These are phyloP conservation scores for Metschnikowia amazonensis DNA, from an alignment of 805 yeast species.

Conservation along the genomic window DNA sequence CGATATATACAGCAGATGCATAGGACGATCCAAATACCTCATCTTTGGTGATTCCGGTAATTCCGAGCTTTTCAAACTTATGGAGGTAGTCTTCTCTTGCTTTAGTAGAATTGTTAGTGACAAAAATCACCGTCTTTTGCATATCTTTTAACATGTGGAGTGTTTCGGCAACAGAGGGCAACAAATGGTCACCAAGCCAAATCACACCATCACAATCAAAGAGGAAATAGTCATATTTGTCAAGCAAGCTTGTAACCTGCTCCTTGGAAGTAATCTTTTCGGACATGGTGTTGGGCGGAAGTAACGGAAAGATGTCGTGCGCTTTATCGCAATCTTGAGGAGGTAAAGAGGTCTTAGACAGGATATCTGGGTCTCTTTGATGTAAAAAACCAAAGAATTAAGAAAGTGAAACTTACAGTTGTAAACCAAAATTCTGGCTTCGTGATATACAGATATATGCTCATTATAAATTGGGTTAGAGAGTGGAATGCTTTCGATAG, in stretches of 20 bases:
- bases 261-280: conserved; percentile 45
- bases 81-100: conserved; percentile 71
- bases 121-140: conserved; percentile 76
- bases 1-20: conserved; percentile 84
- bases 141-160: conserved; percentile 50
- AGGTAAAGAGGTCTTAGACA: conserved; percentile 1
- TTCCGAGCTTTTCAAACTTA: conserved; percentile 63
- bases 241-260: conserved; percentile 53
- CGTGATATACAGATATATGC: neutral
- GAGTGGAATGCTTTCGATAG: neutral
- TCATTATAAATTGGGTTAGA: neutral
- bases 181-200: conserved; percentile 82
- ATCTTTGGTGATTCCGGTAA: conserved; percentile 46
- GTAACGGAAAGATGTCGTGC: neutral
- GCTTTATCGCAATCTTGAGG: conserved; percentile 1
- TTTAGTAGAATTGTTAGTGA: conserved; percentile 93
- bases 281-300: conserved; percentile 32
- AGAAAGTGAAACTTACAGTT: neutral
- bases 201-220: conserved; percentile 98
- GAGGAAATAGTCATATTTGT: conserved; percentile 74
- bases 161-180: conserved; percentile 79
- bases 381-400: neutral
- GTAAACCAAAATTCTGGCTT: neutral
- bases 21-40: conserved; percentile 91
- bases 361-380: neutral